phyloP scores from a whole-genome alignment of 1,139 yeast genomes.

The Zygosaccharomyces pseudobailii region DNA sequence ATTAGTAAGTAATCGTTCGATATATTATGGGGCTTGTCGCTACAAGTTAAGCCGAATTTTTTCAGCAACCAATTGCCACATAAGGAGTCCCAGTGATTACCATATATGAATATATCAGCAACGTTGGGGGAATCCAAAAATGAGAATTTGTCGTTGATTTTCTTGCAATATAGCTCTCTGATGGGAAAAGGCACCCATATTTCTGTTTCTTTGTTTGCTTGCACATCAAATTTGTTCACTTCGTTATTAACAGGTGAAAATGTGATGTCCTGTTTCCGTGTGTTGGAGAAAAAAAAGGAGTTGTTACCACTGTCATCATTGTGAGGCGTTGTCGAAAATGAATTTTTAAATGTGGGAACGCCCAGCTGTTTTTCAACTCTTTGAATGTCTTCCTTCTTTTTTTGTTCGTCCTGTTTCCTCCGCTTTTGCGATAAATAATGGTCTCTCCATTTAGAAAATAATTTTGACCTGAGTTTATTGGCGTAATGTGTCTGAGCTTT shows the following conservation, averaged over 20 bases:
- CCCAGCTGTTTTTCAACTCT: slow-evolving; percentile 36
- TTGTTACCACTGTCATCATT: slow-evolving; percentile 8
- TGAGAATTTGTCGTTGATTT: slow-evolving; percentile 9
- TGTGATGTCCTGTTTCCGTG: slow-evolving; percentile 10
- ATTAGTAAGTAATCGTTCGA: slow-evolving; percentile 7
- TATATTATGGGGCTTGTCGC: background rate
- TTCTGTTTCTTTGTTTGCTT: slow-evolving; percentile 19
- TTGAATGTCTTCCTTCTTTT: slow-evolving; percentile 43
- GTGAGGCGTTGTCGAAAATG: slow-evolving; percentile 14
- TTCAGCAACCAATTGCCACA: slow-evolving; percentile 28
- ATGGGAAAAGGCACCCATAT: slow-evolving; percentile 29
- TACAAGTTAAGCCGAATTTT: slow-evolving; percentile 22
- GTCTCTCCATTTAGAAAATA: slow-evolving; percentile 32
- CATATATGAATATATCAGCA: slow-evolving; percentile 22
- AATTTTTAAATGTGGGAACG: slow-evolving; percentile 30
- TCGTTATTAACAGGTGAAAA: slow-evolving; percentile 29
- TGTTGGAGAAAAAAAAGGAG: slow-evolving; percentile 16
- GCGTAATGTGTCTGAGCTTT: slow-evolving; percentile 39
- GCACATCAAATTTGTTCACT: slow-evolving; percentile 28
- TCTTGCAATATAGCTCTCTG: slow-evolving; percentile 17
- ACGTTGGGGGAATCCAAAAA: slow-evolving; percentile 14
- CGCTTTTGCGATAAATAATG: slow-evolving; percentile 28
- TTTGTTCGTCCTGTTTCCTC: slow-evolving; percentile 38
- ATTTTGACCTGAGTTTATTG: slow-evolving; percentile 29
- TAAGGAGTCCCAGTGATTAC: slow-evolving; percentile 25